These are phyloP conservation scores for Prunus mira DNA, from an alignment of 306 rosid genomes.

Conservation along the genomic window DNA sequence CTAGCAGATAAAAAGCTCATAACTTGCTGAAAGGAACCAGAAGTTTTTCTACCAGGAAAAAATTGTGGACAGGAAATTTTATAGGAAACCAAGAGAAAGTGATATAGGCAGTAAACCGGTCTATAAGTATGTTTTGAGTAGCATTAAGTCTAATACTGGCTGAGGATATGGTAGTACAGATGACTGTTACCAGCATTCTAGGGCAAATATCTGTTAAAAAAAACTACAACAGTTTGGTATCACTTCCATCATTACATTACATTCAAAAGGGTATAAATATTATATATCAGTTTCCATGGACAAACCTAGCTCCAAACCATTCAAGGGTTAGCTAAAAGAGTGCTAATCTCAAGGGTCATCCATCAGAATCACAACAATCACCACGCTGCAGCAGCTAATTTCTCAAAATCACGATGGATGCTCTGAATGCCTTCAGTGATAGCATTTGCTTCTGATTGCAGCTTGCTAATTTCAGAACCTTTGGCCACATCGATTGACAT, in stretches of 20 bases:
- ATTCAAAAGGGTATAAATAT: not conserved
- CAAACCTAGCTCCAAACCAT: not conserved
- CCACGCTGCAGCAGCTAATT: not conserved
- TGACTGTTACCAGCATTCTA: not conserved
- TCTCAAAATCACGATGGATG: not conserved
- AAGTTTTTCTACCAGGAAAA: not conserved
- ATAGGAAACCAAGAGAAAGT: not conserved
- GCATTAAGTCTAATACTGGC: not conserved
- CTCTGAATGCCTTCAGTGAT: conserved; percentile 10
- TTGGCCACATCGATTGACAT: not conserved
- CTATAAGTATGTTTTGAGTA: not conserved
- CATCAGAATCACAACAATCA: not conserved
- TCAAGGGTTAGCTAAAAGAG: not conserved
- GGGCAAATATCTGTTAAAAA: not conserved
- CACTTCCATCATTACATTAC: not conserved
- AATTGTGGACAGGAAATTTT: not conserved
- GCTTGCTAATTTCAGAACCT: not conserved
- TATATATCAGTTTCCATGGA: not conserved
- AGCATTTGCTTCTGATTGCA: conserved; percentile 2
- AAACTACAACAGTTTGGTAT: not conserved
- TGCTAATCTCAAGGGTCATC: not conserved
- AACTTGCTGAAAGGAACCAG: not conserved
- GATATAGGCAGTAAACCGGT: not conserved
- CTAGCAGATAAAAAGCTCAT: not conserved
- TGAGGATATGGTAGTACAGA: not conserved